Conservation (phyloP, 495 filamentous ascomycete genomes). For the Penicillium coprophilum region DNA sequence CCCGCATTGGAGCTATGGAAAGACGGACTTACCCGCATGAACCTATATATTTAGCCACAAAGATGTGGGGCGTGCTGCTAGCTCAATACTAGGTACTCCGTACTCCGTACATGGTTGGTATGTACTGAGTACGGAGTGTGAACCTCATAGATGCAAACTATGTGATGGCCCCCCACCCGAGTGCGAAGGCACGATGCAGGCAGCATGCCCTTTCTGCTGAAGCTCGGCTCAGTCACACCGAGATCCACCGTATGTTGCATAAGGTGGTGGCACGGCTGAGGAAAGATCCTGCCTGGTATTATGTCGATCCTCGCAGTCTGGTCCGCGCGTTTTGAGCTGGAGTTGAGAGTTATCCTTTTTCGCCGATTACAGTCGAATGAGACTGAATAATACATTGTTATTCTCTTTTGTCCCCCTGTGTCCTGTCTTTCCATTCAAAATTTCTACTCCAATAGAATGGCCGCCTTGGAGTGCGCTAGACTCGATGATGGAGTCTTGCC, state of each 20-base stretch:
- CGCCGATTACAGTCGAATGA: background rate
- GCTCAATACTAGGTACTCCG: background rate
- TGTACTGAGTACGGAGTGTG: too few relatives aligned
- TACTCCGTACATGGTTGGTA: too few relatives aligned
- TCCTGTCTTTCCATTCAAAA: background rate
- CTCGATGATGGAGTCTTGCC: background rate
- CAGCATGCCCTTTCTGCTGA: background rate
- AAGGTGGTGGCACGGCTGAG: background rate
- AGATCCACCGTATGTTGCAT: background rate
- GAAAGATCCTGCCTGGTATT: background rate
- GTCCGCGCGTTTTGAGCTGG: background rate
- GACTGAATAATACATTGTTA: background rate
- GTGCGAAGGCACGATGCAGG: background rate
- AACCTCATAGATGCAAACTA: background rate
- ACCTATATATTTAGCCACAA: background rate
- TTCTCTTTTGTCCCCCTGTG: background rate
- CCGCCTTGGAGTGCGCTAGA: conserved; percentile 2
- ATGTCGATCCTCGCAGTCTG: background rate
- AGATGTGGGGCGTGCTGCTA: background rate
- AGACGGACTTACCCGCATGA: background rate
- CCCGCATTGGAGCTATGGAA: background rate
- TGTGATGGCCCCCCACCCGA: background rate
- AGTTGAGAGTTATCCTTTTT: background rate
- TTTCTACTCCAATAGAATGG: background rate
- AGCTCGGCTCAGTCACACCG: background rate